A percentile compares a stretch with the other conserved stretches of the same genome.
These are phyloP conservation scores for Cymbopogon flexuosus DNA, from an alignment of 202 grass and related monocot genomes.

Conservation along the genomic window DNA sequence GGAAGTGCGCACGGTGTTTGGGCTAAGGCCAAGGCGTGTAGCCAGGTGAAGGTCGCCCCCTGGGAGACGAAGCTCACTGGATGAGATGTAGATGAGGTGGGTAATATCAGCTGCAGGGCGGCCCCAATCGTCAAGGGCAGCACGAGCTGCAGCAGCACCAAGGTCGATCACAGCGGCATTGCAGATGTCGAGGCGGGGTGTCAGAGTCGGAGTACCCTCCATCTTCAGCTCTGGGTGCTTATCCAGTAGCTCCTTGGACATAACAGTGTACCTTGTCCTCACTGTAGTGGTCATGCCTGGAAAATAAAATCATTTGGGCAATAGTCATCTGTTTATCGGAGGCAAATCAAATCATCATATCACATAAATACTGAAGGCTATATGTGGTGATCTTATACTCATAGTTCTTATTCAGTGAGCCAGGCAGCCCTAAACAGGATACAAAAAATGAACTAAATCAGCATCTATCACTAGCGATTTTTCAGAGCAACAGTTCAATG, in stretches of 20 bases:
- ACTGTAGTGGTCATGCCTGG: conserved; percentile 79
- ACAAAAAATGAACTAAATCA: not conserved
- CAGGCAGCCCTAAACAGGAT: not conserved
- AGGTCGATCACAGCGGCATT: conserved; percentile 77
- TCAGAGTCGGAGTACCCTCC: conserved; percentile 69
- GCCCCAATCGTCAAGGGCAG: conserved; percentile 65
- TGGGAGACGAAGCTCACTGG: conserved; percentile 70
- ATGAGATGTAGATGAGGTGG: conserved; percentile 75
- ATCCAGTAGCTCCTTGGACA: conserved; percentile 71
- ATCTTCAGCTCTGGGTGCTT: conserved; percentile 68
- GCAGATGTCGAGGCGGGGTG: conserved; percentile 65
- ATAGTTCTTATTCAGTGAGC: not conserved
- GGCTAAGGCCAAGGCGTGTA: conserved; percentile 53
- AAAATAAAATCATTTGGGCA: conserved; percentile 3
- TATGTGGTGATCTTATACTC: not conserved
- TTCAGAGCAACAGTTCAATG: not conserved
- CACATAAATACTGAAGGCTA: not conserved
- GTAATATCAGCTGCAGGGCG: conserved; percentile 60
- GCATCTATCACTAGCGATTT: not conserved
- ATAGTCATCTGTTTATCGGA: not conserved
- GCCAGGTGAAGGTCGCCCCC: conserved; percentile 77
- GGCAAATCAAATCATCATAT: conserved; percentile 15
- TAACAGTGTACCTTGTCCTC: conserved; percentile 80
- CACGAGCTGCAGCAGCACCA: conserved; percentile 45
- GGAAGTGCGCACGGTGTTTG: conserved; percentile 50